Evolutionary conservation across 2,329 filamentous ascomycete species (phyloP).

Genomic region (Paecilomyces formosus): DNA sequence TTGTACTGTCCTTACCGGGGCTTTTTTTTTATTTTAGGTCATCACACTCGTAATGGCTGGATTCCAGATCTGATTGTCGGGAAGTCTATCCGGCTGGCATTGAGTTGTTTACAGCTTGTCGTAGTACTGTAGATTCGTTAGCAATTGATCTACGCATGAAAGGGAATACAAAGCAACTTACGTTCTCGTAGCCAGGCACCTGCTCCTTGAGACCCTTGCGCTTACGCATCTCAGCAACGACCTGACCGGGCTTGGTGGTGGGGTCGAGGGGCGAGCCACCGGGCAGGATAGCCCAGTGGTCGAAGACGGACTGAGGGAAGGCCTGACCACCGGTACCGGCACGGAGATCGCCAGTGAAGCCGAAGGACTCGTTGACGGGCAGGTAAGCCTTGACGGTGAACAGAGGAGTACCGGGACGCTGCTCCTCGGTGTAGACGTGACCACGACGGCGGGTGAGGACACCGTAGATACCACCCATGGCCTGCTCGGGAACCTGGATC

Average conservation of each 20-base stretch:
- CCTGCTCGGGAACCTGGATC: slow-evolving; percentile 96
- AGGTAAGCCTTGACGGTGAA: slow-evolving; percentile 99
- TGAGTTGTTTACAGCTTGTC: slow-evolving; percentile 81
- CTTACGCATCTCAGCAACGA: slow-evolving; percentile 90
- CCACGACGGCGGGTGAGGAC: slow-evolving; percentile 95
- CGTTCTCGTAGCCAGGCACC: slow-evolving; percentile 89
- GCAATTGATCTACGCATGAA: slow-evolving; percentile 27
- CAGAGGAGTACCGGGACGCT: slow-evolving; percentile 95
- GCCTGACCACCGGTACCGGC: slow-evolving; percentile 91
- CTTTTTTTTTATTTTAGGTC: slow-evolving; percentile 29
- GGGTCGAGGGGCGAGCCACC: slow-evolving; percentile 86
- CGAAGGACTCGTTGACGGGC: slow-evolving; percentile 95
- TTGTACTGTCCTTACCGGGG: slow-evolving; percentile 15
- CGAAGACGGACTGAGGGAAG: slow-evolving; percentile 98
- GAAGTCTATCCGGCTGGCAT: slow-evolving; percentile 36
- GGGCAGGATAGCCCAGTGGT: slow-evolving; percentile 95
- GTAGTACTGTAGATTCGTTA: slow-evolving; percentile 66
- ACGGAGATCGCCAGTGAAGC: slow-evolving; percentile 97
- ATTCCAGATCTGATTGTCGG: slow-evolving; percentile 25
- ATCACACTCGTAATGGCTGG: slow-evolving; percentile 37
- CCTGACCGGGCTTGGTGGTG: slow-evolving; percentile 71
- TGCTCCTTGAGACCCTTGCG: slow-evolving; percentile 99
- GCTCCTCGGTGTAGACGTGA: slow-evolving; percentile 98
- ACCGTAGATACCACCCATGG: slow-evolving; percentile 99
- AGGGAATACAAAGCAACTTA: slow-evolving; percentile 51